phyloP scores from a whole-genome alignment of 2,329 filamentous ascomycete species.

The Aspergillus quadrilineatus region DNA sequence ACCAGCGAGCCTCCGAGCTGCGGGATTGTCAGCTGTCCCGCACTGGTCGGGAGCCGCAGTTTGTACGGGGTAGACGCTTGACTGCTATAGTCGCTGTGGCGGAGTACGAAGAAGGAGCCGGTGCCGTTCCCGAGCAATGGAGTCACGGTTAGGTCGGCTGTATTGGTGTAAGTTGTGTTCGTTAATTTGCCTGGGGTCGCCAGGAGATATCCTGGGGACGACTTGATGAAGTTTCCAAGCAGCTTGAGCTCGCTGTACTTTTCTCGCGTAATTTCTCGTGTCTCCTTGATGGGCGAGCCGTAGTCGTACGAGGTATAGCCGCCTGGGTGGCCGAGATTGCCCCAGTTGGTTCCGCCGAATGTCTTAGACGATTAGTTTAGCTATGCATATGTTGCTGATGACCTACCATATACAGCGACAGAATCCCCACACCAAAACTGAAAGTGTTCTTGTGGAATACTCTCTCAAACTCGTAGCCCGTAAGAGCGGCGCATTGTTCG shows the following conservation, averaged over 20 bases:
- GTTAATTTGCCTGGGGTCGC: constrained; percentile 52
- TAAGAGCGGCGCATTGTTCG: constrained; percentile 62
- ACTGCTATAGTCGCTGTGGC: constrained; percentile 66
- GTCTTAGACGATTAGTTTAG: constrained; percentile 42
- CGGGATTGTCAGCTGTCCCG: constrained; percentile 41
- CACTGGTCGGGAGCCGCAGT: constrained; percentile 54
- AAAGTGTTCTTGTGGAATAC: constrained; percentile 78
- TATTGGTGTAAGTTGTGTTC: constrained; percentile 49
- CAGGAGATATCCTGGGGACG: constrained; percentile 67
- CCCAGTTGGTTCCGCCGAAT: constrained; percentile 81
- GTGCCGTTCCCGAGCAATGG: constrained; percentile 58
- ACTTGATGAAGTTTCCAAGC: constrained; percentile 70
- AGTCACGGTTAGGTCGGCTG: constrained; percentile 58
- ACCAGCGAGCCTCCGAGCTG: constrained; percentile 41
- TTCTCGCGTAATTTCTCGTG: constrained; percentile 65
- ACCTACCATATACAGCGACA: constrained; percentile 73
- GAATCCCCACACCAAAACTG: constrained; percentile 63
- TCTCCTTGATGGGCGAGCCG: constrained; percentile 65
- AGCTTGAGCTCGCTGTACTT: constrained; percentile 81
- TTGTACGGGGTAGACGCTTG: constrained; percentile 60
- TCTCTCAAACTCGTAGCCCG: constrained; percentile 72
- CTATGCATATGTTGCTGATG: background rate
- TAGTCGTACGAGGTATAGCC: constrained; percentile 65
- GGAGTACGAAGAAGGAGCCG: constrained; percentile 59
- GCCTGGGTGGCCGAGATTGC: constrained; percentile 69